Evolutionary conservation across 2,329 filamentous ascomycete species (phyloP).

Genomic region (Diplodia seriata): DNA sequence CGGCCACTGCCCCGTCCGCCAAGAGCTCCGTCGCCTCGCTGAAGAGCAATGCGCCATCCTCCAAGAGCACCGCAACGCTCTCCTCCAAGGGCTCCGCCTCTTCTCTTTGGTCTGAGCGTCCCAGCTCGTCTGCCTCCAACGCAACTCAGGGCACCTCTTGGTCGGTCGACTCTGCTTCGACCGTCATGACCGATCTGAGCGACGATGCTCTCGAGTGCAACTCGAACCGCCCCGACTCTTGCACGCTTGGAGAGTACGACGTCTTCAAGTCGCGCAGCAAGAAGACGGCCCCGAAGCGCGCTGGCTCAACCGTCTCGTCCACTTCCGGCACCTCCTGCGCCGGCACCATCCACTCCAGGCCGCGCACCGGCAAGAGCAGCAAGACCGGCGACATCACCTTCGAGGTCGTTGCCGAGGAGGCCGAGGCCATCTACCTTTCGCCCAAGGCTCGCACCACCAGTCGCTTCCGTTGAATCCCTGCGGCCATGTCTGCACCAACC

Average conservation of each 20-base stretch:
- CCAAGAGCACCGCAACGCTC: conserved; percentile 15
- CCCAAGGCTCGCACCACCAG: conserved; percentile 16
- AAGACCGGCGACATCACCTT: conserved; percentile 23
- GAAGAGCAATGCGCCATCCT: conserved; percentile 3
- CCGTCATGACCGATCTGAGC: conserved; percentile 21
- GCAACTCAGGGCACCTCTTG: conserved; percentile 23
- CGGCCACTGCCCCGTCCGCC: neutral
- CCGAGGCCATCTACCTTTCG: conserved; percentile 23
- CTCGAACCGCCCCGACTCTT: conserved; percentile 24
- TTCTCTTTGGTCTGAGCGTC: conserved; percentile 23
- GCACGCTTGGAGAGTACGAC: conserved; percentile 25
- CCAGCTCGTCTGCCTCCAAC: conserved; percentile 23
- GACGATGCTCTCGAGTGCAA: conserved; percentile 1
- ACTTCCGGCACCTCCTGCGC: conserved; percentile 21
- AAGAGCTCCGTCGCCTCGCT: conserved; percentile 22
- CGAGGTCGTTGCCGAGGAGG: conserved; percentile 22
- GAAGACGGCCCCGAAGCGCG: conserved; percentile 4
- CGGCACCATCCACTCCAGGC: conserved; percentile 27
- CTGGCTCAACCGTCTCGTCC: conserved; percentile 18
- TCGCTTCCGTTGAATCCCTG: conserved; percentile 7
- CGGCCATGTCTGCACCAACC: neutral
- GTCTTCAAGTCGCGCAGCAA: conserved; percentile 20
- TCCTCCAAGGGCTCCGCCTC: conserved; percentile 24
- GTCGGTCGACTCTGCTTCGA: conserved; percentile 22
- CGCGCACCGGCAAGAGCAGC: conserved; percentile 23